Percentiles rank a stretch among this genome's conserved stretches.
Conservation (phyloP, 441 rosid species). For the Bruguiera hainesii region DNA sequence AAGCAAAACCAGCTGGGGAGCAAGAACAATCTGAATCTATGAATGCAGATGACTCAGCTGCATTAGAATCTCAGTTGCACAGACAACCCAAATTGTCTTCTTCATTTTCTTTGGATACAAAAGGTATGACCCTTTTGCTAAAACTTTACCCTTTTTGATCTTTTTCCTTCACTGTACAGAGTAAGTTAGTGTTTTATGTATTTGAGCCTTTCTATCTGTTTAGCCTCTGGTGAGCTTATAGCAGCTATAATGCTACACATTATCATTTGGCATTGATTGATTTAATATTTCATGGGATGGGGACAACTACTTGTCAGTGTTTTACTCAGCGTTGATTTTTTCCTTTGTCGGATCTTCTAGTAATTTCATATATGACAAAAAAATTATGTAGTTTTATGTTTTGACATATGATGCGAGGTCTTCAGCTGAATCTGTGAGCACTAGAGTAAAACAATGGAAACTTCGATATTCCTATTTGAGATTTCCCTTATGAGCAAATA, state of each 20-base stretch:
- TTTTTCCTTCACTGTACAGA: not conserved
- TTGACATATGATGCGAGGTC: not conserved
- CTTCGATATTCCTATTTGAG: constrained; percentile 2
- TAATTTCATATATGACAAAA: not conserved
- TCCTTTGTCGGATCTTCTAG: not conserved
- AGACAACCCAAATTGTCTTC: constrained; percentile 28
- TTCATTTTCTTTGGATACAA: constrained; percentile 31
- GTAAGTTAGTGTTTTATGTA: not conserved
- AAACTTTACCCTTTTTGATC: constrained; percentile 3
- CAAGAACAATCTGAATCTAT: constrained; percentile 32
- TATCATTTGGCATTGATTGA: not conserved
- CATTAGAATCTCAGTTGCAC: constrained; percentile 24
- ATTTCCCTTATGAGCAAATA: not conserved
- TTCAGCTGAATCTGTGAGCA: not conserved
- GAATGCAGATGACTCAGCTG: constrained; percentile 30
- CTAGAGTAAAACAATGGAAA: not conserved
- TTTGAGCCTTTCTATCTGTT: not conserved
- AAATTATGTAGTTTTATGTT: not conserved
- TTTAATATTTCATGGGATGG: not conserved
- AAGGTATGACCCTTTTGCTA: constrained; percentile 31
- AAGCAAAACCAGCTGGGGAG: constrained; percentile 30
- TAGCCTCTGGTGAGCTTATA: too few relatives aligned
- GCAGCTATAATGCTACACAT: not conserved
- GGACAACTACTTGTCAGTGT: not conserved
- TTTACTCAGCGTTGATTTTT: not conserved